These are phyloP conservation scores for Leccinum uliginosum DNA, from an alignment of 768 basidiomycete species.

Conservation along the genomic window DNA sequence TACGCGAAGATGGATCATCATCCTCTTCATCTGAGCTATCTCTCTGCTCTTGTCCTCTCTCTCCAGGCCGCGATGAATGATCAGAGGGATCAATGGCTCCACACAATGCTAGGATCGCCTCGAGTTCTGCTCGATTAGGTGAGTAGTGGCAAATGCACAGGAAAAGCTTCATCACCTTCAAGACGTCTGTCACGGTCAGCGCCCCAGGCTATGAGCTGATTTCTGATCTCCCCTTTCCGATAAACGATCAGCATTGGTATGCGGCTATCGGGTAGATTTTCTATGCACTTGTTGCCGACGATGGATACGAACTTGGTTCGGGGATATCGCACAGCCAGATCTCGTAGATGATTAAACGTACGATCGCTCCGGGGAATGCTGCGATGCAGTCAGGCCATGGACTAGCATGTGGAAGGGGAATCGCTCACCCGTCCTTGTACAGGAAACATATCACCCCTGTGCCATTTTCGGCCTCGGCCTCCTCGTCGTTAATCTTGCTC, in stretches of 20 bases:
- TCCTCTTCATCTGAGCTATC: slow-evolving; percentile 45
- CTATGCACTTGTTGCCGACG: slow-evolving; percentile 90
- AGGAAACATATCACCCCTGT: slow-evolving; percentile 93
- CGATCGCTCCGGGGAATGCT: slow-evolving; percentile 82
- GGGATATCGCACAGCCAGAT: slow-evolving; percentile 78
- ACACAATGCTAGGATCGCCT: slow-evolving; percentile 61
- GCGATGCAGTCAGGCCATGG: slow-evolving; percentile 1
- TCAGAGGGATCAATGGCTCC: slow-evolving; percentile 61
- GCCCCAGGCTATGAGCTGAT: slow-evolving; percentile 83
- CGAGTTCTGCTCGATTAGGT: slow-evolving; percentile 49
- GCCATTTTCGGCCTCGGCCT: slow-evolving; percentile 62
- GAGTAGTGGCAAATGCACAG: not conserved
- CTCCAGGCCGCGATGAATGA: slow-evolving; percentile 30
- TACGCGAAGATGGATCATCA: slow-evolving; percentile 47
- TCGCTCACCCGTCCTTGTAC: slow-evolving; percentile 88
- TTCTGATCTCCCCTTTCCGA: slow-evolving; percentile 83
- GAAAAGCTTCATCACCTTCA: slow-evolving; percentile 54
- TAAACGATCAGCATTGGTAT: slow-evolving; percentile 92
- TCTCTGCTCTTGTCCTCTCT: slow-evolving; percentile 31
- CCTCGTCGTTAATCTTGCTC: slow-evolving; percentile 65
- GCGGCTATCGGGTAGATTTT: slow-evolving; percentile 89
- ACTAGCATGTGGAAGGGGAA: not conserved
- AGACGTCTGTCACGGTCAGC: slow-evolving; percentile 70
- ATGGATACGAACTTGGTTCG: slow-evolving; percentile 96
- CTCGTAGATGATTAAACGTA: slow-evolving; percentile 61